Evolutionary conservation across 75 land plant species (phyloP).

Genomic region (Larix kaempferi): DNA sequence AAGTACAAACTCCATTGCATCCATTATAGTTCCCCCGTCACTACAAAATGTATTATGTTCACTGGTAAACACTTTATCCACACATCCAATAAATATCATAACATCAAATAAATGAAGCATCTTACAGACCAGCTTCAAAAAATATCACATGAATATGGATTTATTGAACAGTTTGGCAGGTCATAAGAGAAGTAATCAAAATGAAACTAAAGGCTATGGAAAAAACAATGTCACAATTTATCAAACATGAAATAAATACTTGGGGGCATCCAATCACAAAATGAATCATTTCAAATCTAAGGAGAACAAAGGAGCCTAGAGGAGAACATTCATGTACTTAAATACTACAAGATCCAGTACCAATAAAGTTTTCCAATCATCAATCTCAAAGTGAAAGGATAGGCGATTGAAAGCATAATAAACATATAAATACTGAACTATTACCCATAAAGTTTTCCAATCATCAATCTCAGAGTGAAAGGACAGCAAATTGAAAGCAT

Average conservation of each 20-base stretch:
- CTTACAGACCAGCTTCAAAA: not conserved
- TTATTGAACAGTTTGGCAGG: not conserved
- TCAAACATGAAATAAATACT: not conserved
- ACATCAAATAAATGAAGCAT: not conserved
- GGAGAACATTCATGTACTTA: not conserved
- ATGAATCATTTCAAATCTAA: not conserved
- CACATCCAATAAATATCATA: not conserved
- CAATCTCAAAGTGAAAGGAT: not conserved
- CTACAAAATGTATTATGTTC: slow-evolving; percentile 26
- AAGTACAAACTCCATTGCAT: slow-evolving; percentile 95
- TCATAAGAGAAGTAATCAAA: not conserved
- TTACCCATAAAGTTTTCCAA: too few species aligned
- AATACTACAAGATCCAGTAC: not conserved
- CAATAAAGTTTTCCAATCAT: not conserved
- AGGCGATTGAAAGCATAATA: too few species aligned
- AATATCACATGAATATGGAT: not conserved
- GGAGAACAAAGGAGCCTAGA: not conserved
- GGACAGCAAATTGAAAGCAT: not conserved
- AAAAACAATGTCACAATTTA: not conserved
- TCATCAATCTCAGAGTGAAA: not conserved
- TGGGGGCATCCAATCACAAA: not conserved
- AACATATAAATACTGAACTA: too few species aligned
- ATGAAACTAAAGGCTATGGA: not conserved
- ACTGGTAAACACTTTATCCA: not conserved
- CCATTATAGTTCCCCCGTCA: slow-evolving; percentile 82